A percentile compares a stretch with the other conserved stretches of the same genome.
These are phyloP conservation scores for Primulina eburnea DNA, from an alignment of 257 asterid species.

Conservation along the genomic window DNA sequence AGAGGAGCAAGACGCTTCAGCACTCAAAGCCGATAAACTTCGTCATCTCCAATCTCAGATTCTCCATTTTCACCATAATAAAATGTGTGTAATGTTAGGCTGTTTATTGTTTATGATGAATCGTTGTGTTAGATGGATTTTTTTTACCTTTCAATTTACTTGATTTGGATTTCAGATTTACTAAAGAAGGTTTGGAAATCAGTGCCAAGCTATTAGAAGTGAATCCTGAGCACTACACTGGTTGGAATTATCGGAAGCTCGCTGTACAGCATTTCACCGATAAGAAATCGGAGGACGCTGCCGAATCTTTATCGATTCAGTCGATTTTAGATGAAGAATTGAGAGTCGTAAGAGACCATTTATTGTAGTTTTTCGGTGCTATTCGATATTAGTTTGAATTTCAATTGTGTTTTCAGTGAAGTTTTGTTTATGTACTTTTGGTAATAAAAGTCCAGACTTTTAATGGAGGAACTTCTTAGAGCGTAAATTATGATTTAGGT, in stretches of 20 bases:
- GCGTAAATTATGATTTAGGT: constrained; percentile 49
- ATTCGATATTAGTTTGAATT: not conserved
- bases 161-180: constrained; percentile 47
- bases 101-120: not conserved
- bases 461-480: constrained; percentile 31
- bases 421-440: constrained; percentile 4
- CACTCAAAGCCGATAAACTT: constrained; percentile 60
- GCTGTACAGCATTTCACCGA: constrained; percentile 57
- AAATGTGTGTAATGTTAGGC: constrained; percentile 35
- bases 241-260: constrained; percentile 88
- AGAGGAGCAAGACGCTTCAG: constrained; percentile 59
- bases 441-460: not conserved
- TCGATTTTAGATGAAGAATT: constrained; percentile 69
- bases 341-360: constrained; percentile 40
- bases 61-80: constrained; percentile 68
- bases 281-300: constrained; percentile 33
- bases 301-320: constrained; percentile 38
- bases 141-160: not conserved
- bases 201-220: constrained; percentile 65
- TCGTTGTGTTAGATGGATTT: not conserved
- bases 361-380: not conserved
- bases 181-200: constrained; percentile 74
- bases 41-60: constrained; percentile 78
- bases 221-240: constrained; percentile 86
- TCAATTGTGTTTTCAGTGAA: constrained; percentile 2